Conservation (phyloP, 2,329 filamentous ascomycete genomes). For the Moelleriella libera region DNA sequence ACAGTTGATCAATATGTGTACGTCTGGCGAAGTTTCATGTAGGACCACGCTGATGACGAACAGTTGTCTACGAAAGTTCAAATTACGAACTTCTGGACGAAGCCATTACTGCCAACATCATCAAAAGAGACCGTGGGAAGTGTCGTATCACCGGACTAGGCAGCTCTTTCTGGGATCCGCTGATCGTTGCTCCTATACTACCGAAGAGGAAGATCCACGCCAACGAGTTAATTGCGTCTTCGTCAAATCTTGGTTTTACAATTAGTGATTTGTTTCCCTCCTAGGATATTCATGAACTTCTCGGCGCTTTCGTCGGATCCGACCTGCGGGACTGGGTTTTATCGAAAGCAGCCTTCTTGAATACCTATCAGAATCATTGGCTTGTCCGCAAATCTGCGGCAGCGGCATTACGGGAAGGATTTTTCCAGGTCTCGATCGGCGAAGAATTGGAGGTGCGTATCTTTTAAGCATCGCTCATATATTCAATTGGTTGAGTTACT, state of each 20-base stretch:
- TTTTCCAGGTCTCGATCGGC: constrained; percentile 3
- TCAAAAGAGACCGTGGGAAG: constrained; percentile 1
- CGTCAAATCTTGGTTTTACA: background rate
- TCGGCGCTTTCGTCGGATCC: background rate
- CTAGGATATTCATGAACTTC: background rate
- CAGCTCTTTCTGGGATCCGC: constrained; percentile 3
- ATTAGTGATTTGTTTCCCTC: background rate
- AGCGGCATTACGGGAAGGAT: constrained; percentile 6
- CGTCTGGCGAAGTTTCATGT: background rate
- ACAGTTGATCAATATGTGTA: constrained; percentile 2
- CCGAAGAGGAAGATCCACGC: background rate
- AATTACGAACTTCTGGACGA: background rate
- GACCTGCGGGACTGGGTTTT: background rate
- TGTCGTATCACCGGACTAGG: constrained; percentile 1
- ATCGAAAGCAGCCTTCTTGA: background rate
- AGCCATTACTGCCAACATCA: constrained; percentile 1
- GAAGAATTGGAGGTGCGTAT: background rate
- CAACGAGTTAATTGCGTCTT: background rate
- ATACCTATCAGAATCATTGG: constrained; percentile 6
- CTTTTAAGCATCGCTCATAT: background rate
- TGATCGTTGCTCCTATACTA: constrained; percentile 1
- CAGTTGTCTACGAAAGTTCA: background rate
- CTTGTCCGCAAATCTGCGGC: constrained; percentile 10
- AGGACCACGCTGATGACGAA: background rate
- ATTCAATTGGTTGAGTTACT: background rate